These are phyloP conservation scores for Neonothopanus nambi DNA, from an alignment of 1,284 basidiomycete species.

Conservation along the genomic window DNA sequence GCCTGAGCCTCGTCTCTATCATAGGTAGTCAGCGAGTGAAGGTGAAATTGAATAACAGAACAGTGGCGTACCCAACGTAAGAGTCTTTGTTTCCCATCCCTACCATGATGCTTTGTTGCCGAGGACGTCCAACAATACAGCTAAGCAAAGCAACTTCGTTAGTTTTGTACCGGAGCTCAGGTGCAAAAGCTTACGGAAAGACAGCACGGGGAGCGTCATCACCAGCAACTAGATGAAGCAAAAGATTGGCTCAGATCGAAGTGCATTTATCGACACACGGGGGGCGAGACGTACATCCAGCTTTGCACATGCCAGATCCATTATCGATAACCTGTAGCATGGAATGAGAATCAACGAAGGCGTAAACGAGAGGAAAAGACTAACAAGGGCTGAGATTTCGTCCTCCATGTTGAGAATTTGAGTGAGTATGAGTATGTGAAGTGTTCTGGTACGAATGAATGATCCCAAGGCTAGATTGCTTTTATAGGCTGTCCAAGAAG, in stretches of 20 bases:
- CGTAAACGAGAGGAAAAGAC: background rate
- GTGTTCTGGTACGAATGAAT: too few relatives aligned
- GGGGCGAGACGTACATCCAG: constrained; percentile 9
- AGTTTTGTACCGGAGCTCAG: background rate
- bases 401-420: constrained; percentile 11
- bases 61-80: constrained; percentile 11
- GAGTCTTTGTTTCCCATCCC: constrained; percentile 17
- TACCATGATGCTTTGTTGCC: constrained; percentile 12
- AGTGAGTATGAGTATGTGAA: background rate
- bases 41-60: background rate
- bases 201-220: constrained; percentile 16
- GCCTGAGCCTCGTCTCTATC: constrained; percentile 17
- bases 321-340: constrained; percentile 15
- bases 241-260: background rate
- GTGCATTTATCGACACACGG: background rate
- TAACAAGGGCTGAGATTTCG: constrained; percentile 13
- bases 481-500: background rate
- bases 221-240: constrained; percentile 12
- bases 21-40: background rate
- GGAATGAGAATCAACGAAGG: background rate
- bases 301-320: constrained; percentile 19
- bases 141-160: background rate
- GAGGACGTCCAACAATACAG: constrained; percentile 14
- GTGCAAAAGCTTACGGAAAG: constrained; percentile 9
- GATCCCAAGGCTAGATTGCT: too few relatives aligned